Evolutionary conservation across 2,329 filamentous ascomycete genomes (phyloP), one percentile per base, ranked within the genome.

Genomic region (Didymosphaeria variabile): DNA sequence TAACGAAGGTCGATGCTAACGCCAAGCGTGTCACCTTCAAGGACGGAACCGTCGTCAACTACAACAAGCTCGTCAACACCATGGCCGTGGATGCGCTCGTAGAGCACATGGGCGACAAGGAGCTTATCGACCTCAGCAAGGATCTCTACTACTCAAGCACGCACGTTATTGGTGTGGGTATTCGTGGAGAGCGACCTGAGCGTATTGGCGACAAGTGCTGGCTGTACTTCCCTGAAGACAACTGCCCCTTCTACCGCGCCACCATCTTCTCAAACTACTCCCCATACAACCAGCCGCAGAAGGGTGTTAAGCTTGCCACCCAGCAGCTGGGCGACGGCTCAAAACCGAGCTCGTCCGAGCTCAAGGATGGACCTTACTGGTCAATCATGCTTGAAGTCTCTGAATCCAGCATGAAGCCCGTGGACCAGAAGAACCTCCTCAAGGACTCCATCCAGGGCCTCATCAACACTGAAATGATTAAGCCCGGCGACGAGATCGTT

Each of bases 181-280:
- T 99, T 75, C 93, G 95, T 77, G 95, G 95, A 68, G 87, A 86
- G 74, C 92, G 95, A 70, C 95, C 95, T 42, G 93, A 97, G 81
- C 91, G 93, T 77, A 99, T 99, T 72, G 95, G 95, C 68, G 95
- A 99, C 85, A 99, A 98, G 88, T 99, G 95, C 89, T 99, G 95
- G 94, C 86, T 99, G 69, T 99, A 99, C 88, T 99, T 98, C 89
- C 95, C 95, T 65, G 95, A 99, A 82, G 91, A 97, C 81, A 91
- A 99, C 87, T 97, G 93, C 86, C 93, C 93, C 79, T 99, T 99
- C 87, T 99, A 99, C 87, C 92, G 95, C 72, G 95, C 95, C 76
- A 99, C 95, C 77, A 98, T 99, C 84, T 99, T 99, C 88, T 98
- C 94, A 82, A 99, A 99, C 88, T 99, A 99, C 87, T 98, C 95